Percentiles rank a stretch among this genome's conserved stretches.
phyloP scores from a whole-genome alignment of 352 stramenopile genomes.

The Phytophthora cajani region DNA sequence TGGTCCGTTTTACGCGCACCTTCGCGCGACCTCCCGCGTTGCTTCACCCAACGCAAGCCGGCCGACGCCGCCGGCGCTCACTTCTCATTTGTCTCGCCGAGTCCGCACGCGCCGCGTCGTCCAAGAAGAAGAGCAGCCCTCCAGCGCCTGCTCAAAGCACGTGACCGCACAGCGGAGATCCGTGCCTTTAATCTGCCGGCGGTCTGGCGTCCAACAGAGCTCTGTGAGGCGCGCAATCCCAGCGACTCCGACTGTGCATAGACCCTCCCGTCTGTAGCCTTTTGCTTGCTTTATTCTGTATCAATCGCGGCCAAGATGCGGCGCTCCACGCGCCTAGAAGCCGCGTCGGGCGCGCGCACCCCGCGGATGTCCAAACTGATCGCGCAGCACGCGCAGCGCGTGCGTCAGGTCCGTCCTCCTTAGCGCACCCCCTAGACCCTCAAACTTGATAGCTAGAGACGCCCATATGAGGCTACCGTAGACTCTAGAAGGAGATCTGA shows the following conservation, averaged over 20 bases:
- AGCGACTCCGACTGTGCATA: constrained; percentile 9
- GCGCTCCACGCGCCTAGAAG: constrained; percentile 68
- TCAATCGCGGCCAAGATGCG: constrained; percentile 45
- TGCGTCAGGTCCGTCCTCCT: constrained; percentile 43
- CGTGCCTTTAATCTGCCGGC: constrained; percentile 4
- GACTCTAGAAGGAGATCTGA: constrained; percentile 22
- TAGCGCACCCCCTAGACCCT: background rate
- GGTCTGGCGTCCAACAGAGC: constrained; percentile 13
- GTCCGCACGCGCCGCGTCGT: constrained; percentile 28
- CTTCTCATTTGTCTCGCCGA: constrained; percentile 39
- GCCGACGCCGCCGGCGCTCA: constrained; percentile 11
- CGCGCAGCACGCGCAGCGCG: constrained; percentile 44
- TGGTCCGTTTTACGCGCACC: background rate
- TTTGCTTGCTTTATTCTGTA: constrained; percentile 33
- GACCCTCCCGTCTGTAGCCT: constrained; percentile 11
- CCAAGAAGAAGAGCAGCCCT: constrained; percentile 26
- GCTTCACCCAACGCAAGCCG: constrained; percentile 1
- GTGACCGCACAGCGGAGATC: constrained; percentile 17
- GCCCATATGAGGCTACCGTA: constrained; percentile 6
- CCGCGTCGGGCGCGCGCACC: constrained; percentile 46
- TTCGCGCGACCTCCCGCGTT: constrained; percentile 16
- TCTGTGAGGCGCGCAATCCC: constrained; percentile 15
- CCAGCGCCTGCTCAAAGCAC: constrained; percentile 5
- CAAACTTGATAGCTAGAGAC: constrained; percentile 7
- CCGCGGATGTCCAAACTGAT: constrained; percentile 74